phyloP scores from a whole-genome alignment of 371 early-diverging fungal species.

The Mucor mucedo region DNA sequence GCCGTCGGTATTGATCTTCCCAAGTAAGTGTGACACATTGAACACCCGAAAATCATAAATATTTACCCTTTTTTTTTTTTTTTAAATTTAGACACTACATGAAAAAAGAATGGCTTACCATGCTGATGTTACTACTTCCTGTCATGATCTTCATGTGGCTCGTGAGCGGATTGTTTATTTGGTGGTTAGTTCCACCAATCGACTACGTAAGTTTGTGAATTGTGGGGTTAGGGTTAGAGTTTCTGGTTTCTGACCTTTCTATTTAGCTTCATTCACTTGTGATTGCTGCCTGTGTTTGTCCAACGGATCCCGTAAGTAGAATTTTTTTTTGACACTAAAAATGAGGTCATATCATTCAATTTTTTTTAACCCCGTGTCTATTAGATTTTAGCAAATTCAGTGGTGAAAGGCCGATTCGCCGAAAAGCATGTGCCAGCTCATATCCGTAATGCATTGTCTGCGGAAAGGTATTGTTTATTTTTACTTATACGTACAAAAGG shows the following conservation, averaged over 20 bases:
- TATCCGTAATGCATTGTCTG: conserved; percentile 87
- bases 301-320: conserved; percentile 89
- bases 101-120: conserved; percentile 65
- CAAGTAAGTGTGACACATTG: conserved; percentile 47
- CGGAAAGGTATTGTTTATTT: conserved; percentile 67
- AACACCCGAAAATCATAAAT: neutral
- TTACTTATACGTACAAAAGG: conserved; percentile 18
- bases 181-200: conserved; percentile 66
- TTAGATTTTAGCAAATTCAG: conserved; percentile 88
- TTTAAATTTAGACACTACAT: conserved; percentile 48
- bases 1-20: conserved; percentile 86
- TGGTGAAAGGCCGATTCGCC: conserved; percentile 97
- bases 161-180: conserved; percentile 73
- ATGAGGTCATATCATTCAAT: neutral
- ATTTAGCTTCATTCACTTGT: conserved; percentile 71
- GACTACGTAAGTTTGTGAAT: conserved; percentile 57
- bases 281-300: conserved; percentile 89
- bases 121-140: conserved; percentile 84
- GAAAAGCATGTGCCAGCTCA: conserved; percentile 89
- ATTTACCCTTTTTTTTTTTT: neutral
- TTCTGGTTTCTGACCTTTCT: conserved; percentile 4
- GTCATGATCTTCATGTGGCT: conserved; percentile 91
- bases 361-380: neutral
- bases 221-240: neutral
- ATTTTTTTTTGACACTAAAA: neutral